Base-by-base conservation (phyloP, 306 rosid genomes). In the Neltuma alba region DNA sequence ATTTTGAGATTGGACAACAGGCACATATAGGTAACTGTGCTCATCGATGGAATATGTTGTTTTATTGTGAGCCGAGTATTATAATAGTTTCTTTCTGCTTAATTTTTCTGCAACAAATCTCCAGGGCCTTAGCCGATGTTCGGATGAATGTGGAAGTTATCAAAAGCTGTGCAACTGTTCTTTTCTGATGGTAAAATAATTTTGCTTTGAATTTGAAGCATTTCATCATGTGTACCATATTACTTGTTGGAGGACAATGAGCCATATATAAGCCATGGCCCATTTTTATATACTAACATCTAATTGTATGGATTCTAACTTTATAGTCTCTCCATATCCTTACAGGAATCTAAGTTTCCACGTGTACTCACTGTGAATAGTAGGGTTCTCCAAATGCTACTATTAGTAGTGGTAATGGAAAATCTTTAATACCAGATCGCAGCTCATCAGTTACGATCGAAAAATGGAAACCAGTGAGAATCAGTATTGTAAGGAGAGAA, bases 71-170 rank as follows among this genome's bases (percentile, higher is more conserved):
- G 6, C 52, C 15, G 31, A 3, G n/a, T 57, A 4, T 40, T 47
- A 33, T 33, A 36, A 55, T 80, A 18, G 2, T 69, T 76, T 65
- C 16, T 21, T 71, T 76, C n/a, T 47, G 20, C 81, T 87, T 11
- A 82, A 78, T 6, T 54, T 60, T 80, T 33, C 37, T 50, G 80
- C 36, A 54, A 50, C 63, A 42, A 75, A 72, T 80, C 44, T 55
- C 54, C 88, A 94, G 99, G 94, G 92, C 97, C 85, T 90, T 94
- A 79, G 99, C 89, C 70, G 99, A 94, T 86, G 99, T 92, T 27
- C 93, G 99, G 71, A 89, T 94, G 97, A 94, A 92, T 89, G n/a
- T 95, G 92, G 41, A 97, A 94, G 97, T 94, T 74, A 91, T 94
- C 74, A 94, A 94, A 65, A 80, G 87, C 73, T 94, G 99, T 79